Evolutionary conservation across 2,329 filamentous ascomycete species (phyloP).

Genomic region (Penicillium digitatum): DNA sequence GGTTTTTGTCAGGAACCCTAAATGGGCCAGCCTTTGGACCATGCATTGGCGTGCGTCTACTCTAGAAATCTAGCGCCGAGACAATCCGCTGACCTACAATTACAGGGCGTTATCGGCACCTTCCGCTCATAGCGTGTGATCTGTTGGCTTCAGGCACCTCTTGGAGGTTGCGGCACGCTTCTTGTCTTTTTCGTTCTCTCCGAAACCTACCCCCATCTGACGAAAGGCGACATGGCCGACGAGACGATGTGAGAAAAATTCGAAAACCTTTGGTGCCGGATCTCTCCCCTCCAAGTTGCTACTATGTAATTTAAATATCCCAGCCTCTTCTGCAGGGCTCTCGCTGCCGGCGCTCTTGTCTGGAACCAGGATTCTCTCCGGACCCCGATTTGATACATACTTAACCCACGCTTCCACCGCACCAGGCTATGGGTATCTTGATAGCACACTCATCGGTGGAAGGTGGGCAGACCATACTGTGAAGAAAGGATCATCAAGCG

Average conservation of each 20-base stretch:
- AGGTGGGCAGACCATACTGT: conserved; percentile 66
- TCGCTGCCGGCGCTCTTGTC: conserved; percentile 61
- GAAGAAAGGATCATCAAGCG: conserved; percentile 57
- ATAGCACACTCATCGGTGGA: conserved; percentile 68
- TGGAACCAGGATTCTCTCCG: conserved; percentile 73
- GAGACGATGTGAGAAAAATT: conserved; percentile 50
- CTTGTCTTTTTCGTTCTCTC: conserved; percentile 65
- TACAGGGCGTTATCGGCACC: conserved; percentile 72
- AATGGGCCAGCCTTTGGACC: conserved; percentile 66
- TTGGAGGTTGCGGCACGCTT: conserved; percentile 58
- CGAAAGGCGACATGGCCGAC: conserved; percentile 58
- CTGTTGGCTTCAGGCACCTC: conserved; percentile 70
- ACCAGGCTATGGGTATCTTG: conserved; percentile 65
- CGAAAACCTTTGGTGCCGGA: conserved; percentile 56
- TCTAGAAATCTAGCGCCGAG: neutral
- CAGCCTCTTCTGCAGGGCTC: conserved; percentile 61
- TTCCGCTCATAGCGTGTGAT: conserved; percentile 69
- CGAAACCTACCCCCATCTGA: conserved; percentile 66
- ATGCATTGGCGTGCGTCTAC: conserved; percentile 33
- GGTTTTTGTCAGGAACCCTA: conserved; percentile 67
- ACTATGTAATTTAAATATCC: conserved; percentile 63
- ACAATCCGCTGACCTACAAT: conserved; percentile 45
- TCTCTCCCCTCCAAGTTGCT: conserved; percentile 62
- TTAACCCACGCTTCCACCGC: conserved; percentile 70
- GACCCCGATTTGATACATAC: conserved; percentile 66